Percentiles rank a stretch among this genome's conserved stretches.
These are phyloP conservation scores for Mesotaenium endlicherianum DNA, from an alignment of 139 green algal genomes.

Conservation along the genomic window DNA sequence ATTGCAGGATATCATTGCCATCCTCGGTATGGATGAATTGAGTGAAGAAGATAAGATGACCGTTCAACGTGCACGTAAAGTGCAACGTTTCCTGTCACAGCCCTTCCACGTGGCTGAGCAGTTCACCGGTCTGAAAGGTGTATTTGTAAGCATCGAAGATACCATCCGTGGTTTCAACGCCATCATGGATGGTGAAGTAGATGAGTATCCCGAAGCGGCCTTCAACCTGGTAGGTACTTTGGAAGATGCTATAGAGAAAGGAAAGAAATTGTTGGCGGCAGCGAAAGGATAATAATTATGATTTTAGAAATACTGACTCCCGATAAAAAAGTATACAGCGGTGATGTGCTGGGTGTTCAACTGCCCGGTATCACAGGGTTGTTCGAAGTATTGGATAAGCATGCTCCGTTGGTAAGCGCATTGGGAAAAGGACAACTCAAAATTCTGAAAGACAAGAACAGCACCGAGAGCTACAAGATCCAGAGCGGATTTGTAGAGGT, in stretches of 20 bases:
- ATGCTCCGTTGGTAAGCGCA: too few relatives aligned
- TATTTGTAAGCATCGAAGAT: constrained; percentile 94
- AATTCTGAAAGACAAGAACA: too few relatives aligned
- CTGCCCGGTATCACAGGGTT: too few relatives aligned
- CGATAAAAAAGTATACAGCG: too few relatives aligned
- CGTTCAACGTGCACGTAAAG: constrained; percentile 95
- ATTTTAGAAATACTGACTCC: too few relatives aligned
- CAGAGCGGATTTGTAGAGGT: too few relatives aligned
- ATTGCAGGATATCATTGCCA: constrained; percentile 99
- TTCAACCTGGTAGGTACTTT: constrained; percentile 99
- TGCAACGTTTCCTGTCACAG: constrained; percentile 98
- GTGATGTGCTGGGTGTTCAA: too few relatives aligned
- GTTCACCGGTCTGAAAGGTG: constrained; percentile 78
- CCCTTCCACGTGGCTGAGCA: constrained; percentile 98
- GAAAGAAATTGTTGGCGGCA: constrained; percentile 81
- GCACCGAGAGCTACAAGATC: too few relatives aligned
- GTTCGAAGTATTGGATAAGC: too few relatives aligned
- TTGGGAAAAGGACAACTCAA: too few relatives aligned
- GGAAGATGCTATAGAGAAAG: constrained; percentile 82
- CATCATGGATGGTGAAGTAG: constrained; percentile 91
- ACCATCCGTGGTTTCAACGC: constrained; percentile 75
- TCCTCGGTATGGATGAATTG: constrained; percentile 99
- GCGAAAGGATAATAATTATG: too few relatives aligned
- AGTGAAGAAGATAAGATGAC: constrained; percentile 98
- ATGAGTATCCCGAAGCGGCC: constrained; percentile 96